Conservation (phyloP, 345 rosid species). For the Psidium friedrichsthalianum region DNA sequence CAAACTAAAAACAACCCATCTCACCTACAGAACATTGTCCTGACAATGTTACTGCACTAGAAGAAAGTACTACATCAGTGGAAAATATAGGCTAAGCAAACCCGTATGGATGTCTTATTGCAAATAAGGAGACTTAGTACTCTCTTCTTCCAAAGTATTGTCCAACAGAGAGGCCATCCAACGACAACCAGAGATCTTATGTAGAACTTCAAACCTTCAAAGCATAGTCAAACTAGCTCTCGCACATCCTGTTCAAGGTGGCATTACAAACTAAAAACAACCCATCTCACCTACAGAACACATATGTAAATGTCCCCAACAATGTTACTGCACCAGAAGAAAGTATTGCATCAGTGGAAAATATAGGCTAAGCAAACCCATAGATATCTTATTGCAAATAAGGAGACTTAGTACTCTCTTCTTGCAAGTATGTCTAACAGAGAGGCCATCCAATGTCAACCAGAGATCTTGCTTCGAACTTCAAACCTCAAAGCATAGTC, state of each 20-base stretch:
- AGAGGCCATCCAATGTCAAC: neutral
- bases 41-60: neutral
- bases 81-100: neutral
- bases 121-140: neutral
- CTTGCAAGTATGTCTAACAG: neutral
- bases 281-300: neutral
- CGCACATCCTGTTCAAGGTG: neutral
- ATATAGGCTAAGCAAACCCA: neutral
- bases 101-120: neutral
- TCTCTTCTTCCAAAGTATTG: neutral
- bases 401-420: neutral
- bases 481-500: too few species aligned
- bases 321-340: neutral
- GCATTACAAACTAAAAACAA: neutral
- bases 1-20: neutral
- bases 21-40: neutral
- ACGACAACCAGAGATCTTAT: neutral
- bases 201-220: neutral
- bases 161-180: neutral
- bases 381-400: neutral
- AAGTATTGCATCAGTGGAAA: neutral
- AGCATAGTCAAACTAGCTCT: neutral
- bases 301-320: neutral
- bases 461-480: neutral
- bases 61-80: neutral